These are phyloP conservation scores for Lomentospora prolificans DNA, from an alignment of 2,329 filamentous ascomycete species.

Conservation along the genomic window DNA sequence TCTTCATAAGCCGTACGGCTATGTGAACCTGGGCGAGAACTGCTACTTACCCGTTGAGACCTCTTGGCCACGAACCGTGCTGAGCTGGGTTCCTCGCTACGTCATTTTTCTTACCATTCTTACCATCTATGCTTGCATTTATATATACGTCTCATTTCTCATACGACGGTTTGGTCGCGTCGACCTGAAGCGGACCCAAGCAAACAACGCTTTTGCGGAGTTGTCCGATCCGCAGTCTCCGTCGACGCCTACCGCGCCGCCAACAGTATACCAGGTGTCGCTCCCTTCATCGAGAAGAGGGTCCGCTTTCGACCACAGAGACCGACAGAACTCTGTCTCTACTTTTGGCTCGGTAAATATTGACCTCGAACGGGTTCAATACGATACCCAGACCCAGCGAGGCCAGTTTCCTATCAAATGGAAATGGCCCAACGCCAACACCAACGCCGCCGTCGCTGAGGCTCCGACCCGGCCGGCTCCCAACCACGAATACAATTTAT, in stretches of 20 bases:
- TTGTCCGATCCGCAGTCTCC: neutral
- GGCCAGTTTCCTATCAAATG: neutral
- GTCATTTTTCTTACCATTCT: conserved; percentile 56
- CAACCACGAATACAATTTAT: neutral
- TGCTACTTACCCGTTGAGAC: conserved; percentile 60
- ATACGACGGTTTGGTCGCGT: conserved; percentile 28
- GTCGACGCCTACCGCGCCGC: neutral
- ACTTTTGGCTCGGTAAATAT: conserved; percentile 1
- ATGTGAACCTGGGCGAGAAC: conserved; percentile 53
- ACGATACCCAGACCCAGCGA: neutral
- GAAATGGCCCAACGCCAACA: neutral
- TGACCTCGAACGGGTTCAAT: neutral
- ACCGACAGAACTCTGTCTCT: conserved; percentile 1
- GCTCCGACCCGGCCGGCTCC: neutral
- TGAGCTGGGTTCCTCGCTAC: conserved; percentile 68
- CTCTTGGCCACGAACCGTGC: conserved; percentile 56
- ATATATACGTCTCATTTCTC: conserved; percentile 49
- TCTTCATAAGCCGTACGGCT: conserved; percentile 40
- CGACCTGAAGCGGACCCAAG: neutral
- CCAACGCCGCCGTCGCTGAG: neutral
- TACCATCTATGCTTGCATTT: conserved; percentile 57
- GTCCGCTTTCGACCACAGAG: neutral
- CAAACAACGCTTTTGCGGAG: neutral
- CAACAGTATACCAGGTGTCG: neutral
- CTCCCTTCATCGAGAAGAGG: neutral